Conservation (phyloP, 1,284 basidiomycete genomes). For the Cutaneotrichosporon cavernicola region DNA sequence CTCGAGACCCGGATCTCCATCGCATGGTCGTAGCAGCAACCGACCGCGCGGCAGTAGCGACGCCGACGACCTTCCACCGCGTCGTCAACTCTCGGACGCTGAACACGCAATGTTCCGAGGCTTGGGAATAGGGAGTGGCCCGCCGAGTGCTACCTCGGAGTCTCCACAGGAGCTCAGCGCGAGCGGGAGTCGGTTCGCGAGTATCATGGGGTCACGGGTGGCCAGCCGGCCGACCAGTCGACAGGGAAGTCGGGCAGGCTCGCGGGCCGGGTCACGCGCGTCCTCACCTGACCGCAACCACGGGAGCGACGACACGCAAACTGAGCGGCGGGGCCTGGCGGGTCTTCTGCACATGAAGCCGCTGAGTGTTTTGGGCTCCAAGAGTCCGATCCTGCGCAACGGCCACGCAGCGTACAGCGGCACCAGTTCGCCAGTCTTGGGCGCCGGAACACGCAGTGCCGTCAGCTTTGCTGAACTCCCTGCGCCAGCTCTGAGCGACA, state of each 20-base stretch:
- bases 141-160: background rate
- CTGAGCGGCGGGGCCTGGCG: constrained; percentile 19
- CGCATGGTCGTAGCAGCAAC: constrained; percentile 5
- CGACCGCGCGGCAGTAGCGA: constrained; percentile 3
- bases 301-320: constrained; percentile 3
- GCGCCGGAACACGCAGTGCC: constrained; percentile 5
- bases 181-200: constrained; percentile 13
- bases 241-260: constrained; percentile 23
- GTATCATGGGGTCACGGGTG: constrained; percentile 20
- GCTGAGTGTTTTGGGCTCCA: constrained; percentile 12
- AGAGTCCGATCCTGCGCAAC: background rate
- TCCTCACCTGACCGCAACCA: constrained; percentile 49
- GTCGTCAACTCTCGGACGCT: constrained; percentile 62
- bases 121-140: constrained; percentile 52
- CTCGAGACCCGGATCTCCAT: constrained; percentile 42
- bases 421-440: constrained; percentile 27
- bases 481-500: constrained; percentile 10
- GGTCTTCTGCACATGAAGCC: constrained; percentile 30
- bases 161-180: constrained; percentile 1
- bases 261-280: constrained; percentile 53
- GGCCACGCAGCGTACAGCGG: background rate
- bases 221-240: constrained; percentile 5
- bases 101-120: constrained; percentile 76
- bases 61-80: constrained; percentile 44
- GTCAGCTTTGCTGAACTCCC: constrained; percentile 28